Evolutionary conservation across 192 early-diverging fungal species (phyloP).

Genomic region (Coemansia sp.): DNA sequence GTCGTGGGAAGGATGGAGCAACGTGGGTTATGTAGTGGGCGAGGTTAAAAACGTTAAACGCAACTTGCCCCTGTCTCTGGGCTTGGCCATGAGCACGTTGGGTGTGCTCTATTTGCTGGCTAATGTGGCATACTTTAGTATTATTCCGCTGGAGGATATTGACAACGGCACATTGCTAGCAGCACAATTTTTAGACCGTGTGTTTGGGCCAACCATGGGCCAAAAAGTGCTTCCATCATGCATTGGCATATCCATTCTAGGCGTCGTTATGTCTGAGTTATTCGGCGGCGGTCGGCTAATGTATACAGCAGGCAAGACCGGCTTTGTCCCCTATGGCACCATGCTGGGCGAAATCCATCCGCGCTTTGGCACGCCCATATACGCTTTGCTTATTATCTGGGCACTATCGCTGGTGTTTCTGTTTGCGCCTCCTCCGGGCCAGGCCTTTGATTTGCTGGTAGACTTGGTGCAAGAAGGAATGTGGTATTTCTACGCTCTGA

Average conservation of each 20-base stretch:
- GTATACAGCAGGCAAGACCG: constrained; percentile 52
- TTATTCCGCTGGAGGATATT: constrained; percentile 65
- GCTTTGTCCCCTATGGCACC: constrained; percentile 53
- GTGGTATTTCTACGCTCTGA: constrained; percentile 59
- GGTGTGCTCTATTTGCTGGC: constrained; percentile 71
- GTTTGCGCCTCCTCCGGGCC: constrained; percentile 53
- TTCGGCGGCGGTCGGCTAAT: constrained; percentile 56
- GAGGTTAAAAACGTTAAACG: constrained; percentile 78
- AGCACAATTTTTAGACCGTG: constrained; percentile 55
- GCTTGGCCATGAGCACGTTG: constrained; percentile 70
- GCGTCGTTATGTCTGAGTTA: constrained; percentile 53
- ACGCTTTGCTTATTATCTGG: constrained; percentile 50
- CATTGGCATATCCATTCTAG: constrained; percentile 54
- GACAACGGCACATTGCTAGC: constrained; percentile 63
- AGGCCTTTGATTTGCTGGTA: constrained; percentile 59
- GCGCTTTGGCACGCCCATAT: constrained; percentile 48
- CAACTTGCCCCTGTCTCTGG: constrained; percentile 71
- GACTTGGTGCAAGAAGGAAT: constrained; percentile 58
- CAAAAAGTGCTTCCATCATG: constrained; percentile 53
- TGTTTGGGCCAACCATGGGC: constrained; percentile 58
- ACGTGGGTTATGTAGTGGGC: constrained; percentile 74
- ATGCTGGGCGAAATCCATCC: constrained; percentile 49
- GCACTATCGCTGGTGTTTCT: constrained; percentile 49
- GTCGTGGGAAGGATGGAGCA: constrained; percentile 67
- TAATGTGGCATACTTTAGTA: constrained; percentile 79